Percentiles rank a stretch among this genome's conserved stretches.
Conservation (phyloP, 2,329 filamentous ascomycete species). For the Fonsecaea multimorphosa region DNA sequence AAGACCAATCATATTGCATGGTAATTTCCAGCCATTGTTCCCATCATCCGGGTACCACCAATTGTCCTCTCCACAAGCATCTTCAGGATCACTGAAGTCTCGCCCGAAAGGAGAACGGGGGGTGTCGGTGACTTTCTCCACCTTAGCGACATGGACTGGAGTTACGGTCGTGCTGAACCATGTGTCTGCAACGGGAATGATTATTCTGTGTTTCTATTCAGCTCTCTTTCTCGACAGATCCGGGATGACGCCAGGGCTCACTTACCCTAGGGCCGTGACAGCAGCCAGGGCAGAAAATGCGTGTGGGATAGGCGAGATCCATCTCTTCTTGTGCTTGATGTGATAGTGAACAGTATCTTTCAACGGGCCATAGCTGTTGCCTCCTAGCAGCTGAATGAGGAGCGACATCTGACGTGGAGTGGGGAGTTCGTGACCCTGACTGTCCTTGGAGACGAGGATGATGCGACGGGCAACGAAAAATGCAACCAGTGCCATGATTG, state of each 20-base stretch:
- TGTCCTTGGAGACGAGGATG: constrained; percentile 21
- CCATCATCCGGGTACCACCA: no score
- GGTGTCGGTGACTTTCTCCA: no score
- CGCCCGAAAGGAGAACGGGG: no score
- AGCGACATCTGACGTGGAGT: constrained; percentile 14
- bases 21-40: no score
- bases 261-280: constrained; percentile 8
- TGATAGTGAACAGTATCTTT: constrained; percentile 19
- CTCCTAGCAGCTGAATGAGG: constrained; percentile 14
- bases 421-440: constrained; percentile 14
- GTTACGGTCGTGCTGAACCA: constrained; percentile 18
- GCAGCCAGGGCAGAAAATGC: constrained; percentile 18
- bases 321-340: constrained; percentile 13
- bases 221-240: no score
- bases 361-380: constrained; percentile 20
- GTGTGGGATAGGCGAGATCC: constrained; percentile 24
- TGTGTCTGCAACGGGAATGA: constrained; percentile 21
- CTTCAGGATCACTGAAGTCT: no score
- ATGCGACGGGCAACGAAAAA: constrained; percentile 27
- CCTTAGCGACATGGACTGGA: no score
- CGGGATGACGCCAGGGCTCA: no score
- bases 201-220: not conserved
- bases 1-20: no score
- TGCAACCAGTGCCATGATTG: constrained; percentile 25
- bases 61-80: no score